Evolutionary conservation across 2,329 filamentous ascomycete genomes (phyloP).

Genomic region (Apiospora arundinis): DNA sequence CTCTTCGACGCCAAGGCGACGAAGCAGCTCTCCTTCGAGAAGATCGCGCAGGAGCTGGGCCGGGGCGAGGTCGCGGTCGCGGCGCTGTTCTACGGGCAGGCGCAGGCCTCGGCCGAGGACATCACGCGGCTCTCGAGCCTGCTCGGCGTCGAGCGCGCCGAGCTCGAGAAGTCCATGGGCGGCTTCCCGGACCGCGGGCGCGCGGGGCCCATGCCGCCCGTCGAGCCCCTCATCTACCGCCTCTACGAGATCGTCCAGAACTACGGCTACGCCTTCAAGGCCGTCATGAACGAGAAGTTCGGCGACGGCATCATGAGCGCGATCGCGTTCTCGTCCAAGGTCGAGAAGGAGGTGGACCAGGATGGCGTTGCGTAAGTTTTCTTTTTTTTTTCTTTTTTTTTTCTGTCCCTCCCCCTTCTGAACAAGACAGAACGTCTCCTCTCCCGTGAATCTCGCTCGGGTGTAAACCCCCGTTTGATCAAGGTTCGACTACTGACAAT

Average conservation of each 20-base stretch:
- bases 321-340: conserved; percentile 86
- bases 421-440: not conserved
- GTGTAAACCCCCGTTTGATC: too few relatives aligned
- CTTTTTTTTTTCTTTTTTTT: conserved; percentile 21
- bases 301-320: conserved; percentile 97
- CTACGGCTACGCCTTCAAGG: conserved; percentile 96
- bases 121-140: conserved; percentile 67
- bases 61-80: conserved; percentile 86
- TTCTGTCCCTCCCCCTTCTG: too few relatives aligned
- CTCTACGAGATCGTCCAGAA: conserved; percentile 96
- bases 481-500: conserved; percentile 21
- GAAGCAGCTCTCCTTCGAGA: conserved; percentile 79
- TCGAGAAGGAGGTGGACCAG: conserved; percentile 92
- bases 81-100: conserved; percentile 90
- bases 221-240: conserved; percentile 86
- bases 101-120: conserved; percentile 74
- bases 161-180: conserved; percentile 64
- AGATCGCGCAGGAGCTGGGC: conserved; percentile 74
- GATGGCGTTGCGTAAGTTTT: conserved; percentile 65
- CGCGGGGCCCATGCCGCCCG: conserved; percentile 81
- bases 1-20: conserved; percentile 83
- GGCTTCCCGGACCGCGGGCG: conserved; percentile 83
- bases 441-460: not conserved
- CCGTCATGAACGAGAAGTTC: conserved; percentile 93
- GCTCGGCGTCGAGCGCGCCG: conserved; percentile 63